These are phyloP conservation scores for Adansonia madagascariensis DNA, from an alignment of 441 rosid genomes.

Conservation along the genomic window DNA sequence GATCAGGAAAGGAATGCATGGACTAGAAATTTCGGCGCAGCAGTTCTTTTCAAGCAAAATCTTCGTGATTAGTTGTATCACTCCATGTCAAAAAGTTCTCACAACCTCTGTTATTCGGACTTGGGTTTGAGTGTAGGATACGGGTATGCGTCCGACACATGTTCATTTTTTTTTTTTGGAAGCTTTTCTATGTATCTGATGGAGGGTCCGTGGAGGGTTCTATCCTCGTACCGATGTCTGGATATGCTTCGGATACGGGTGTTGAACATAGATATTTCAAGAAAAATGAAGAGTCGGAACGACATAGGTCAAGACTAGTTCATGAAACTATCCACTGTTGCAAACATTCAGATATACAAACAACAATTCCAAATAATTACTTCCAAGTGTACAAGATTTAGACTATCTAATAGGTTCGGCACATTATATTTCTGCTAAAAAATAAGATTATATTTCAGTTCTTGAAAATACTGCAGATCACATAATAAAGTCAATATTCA, in stretches of 20 bases:
- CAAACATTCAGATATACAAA: background rate
- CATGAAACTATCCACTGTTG: background rate
- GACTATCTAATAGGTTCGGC: background rate
- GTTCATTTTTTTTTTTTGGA: too few relatives aligned
- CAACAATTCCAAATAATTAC: constrained; percentile 16
- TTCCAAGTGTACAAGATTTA: background rate
- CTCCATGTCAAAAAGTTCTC: background rate
- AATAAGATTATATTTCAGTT: background rate
- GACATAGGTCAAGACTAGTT: background rate
- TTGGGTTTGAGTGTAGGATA: too few relatives aligned
- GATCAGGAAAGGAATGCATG: constrained; percentile 19
- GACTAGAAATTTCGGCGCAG: constrained; percentile 16
- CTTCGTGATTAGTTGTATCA: constrained; percentile 18
- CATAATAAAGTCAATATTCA: background rate
- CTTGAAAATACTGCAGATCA: background rate
- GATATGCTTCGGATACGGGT: too few relatives aligned
- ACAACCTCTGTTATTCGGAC: too few relatives aligned
- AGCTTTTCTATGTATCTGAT: too few relatives aligned
- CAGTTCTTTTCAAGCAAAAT: constrained; percentile 22
- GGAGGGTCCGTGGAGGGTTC: too few relatives aligned
- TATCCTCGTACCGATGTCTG: too few relatives aligned
- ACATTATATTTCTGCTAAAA: background rate
- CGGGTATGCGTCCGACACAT: too few relatives aligned
- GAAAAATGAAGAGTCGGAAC: too few relatives aligned
- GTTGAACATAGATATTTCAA: too few relatives aligned